A percentile compares a stretch with the other conserved stretches of the same genome.
phyloP scores from a whole-genome alignment of 176 grass and related monocot species.

The Themeda triandra region DNA sequence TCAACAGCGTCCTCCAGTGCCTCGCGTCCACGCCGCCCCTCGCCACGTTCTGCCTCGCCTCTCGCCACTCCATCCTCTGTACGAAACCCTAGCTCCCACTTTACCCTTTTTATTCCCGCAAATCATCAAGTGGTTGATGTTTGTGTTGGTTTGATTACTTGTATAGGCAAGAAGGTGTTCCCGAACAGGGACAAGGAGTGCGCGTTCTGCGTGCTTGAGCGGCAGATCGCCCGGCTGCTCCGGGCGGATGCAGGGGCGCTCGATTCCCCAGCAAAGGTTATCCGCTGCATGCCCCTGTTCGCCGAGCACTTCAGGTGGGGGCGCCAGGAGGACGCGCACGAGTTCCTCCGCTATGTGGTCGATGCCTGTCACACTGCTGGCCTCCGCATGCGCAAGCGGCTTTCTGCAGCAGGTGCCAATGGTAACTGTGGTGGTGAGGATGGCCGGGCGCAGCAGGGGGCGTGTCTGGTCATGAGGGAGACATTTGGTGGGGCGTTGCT shows the following conservation, averaged over 20 bases:
- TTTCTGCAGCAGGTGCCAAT: constrained; percentile 16
- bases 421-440: constrained; percentile 35
- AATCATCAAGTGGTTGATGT: constrained; percentile 7
- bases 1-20: constrained; percentile 97
- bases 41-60: constrained; percentile 72
- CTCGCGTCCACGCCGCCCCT: constrained; percentile 86
- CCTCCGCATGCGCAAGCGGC: constrained; percentile 50
- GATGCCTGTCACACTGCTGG: constrained; percentile 80
- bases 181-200: constrained; percentile 89
- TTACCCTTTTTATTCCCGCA: background rate
- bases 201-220: constrained; percentile 72
- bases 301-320: constrained; percentile 76
- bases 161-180: constrained; percentile 71
- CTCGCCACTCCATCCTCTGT: constrained; percentile 80
- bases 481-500: constrained; percentile 84
- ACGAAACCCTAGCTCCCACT: constrained; percentile 43
- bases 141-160: constrained; percentile 26
- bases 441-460: constrained; percentile 7
- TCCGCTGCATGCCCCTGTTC: constrained; percentile 67
- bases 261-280: constrained; percentile 59
- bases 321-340: constrained; percentile 91
- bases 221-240: constrained; percentile 60
- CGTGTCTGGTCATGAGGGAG: constrained; percentile 66
- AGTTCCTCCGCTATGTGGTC: constrained; percentile 78
- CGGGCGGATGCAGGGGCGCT: constrained; percentile 35